Percentiles rank a stretch among this genome's conserved stretches.
Conservation (phyloP, 2,329 filamentous ascomycete genomes). For the Dothideomycetes sp. region DNA sequence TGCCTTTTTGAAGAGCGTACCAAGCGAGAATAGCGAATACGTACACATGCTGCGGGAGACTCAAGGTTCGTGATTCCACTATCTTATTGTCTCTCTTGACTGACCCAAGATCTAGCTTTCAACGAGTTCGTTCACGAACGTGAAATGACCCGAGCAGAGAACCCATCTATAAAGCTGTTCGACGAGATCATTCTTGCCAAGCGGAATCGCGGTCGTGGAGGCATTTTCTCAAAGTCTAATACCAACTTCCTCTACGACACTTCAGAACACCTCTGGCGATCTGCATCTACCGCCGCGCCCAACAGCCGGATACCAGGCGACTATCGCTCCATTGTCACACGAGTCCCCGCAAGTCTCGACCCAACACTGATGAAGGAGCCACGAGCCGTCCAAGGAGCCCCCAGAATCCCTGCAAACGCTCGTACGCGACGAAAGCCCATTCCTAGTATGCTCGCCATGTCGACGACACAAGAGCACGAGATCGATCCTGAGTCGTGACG, state of each 20-base stretch:
- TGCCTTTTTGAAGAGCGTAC: constrained; percentile 52
- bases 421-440: constrained; percentile 39
- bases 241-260: constrained; percentile 60
- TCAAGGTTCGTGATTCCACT: constrained; percentile 35
- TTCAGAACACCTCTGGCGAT: constrained; percentile 70
- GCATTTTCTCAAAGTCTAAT: constrained; percentile 50
- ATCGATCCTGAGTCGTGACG: too few relatives aligned
- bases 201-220: constrained; percentile 54
- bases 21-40: constrained; percentile 53
- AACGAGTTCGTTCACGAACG: constrained; percentile 80
- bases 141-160: constrained; percentile 51
- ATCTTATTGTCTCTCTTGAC: background rate
- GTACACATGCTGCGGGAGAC: constrained; percentile 53
- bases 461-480: background rate
- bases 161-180: constrained; percentile 63
- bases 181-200: constrained; percentile 79
- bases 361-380: constrained; percentile 84
- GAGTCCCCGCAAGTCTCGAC: constrained; percentile 76
- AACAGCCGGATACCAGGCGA: constrained; percentile 44
- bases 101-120: constrained; percentile 39
- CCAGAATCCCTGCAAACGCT: constrained; percentile 41
- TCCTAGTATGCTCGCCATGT: constrained; percentile 25
- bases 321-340: constrained; percentile 38
- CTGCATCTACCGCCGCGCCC: constrained; percentile 47
- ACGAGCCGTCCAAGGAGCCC: constrained; percentile 79